Evolutionary conservation across 352 stramenopile genomes (phyloP).

Genomic region (Elongisporangium prolatum): DNA sequence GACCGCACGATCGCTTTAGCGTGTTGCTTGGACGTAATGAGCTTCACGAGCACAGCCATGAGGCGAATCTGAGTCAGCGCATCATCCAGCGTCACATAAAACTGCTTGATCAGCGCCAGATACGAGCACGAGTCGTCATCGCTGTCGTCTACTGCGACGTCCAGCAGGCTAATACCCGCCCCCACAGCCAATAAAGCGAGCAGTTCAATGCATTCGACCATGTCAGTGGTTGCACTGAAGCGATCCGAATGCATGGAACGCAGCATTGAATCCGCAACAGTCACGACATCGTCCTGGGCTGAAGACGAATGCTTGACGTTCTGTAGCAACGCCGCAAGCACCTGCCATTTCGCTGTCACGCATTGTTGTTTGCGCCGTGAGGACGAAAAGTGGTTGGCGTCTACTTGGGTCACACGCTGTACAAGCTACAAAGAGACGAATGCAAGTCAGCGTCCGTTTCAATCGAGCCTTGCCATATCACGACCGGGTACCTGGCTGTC

Average conservation of each 20-base stretch:
- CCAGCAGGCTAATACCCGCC: constrained; percentile 7
- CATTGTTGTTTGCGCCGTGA: background rate
- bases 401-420: background rate
- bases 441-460: background rate
- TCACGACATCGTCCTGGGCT: background rate
- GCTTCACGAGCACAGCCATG: constrained; percentile 18
- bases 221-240: constrained; percentile 10
- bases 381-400: background rate
- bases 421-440: background rate
- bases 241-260: constrained; percentile 14
- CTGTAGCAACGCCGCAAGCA: background rate
- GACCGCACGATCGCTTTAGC: constrained; percentile 37
- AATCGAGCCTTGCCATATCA: background rate
- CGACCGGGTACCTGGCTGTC: background rate
- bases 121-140: constrained; percentile 9
- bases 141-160: constrained; percentile 2
- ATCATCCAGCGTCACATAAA: constrained; percentile 59
- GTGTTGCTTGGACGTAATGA: constrained; percentile 36
- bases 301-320: background rate
- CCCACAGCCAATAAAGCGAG: background rate
- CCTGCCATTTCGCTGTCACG: background rate
- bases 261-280: constrained; percentile 5
- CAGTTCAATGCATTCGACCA: constrained; percentile 3
- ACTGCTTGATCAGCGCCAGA: constrained; percentile 61
- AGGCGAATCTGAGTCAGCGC: constrained; percentile 22